A percentile compares a stretch with the other conserved stretches of the same genome.
These are phyloP conservation scores for Blepharisma stoltei DNA, from an alignment of 73 alveolate species.

Conservation along the genomic window DNA sequence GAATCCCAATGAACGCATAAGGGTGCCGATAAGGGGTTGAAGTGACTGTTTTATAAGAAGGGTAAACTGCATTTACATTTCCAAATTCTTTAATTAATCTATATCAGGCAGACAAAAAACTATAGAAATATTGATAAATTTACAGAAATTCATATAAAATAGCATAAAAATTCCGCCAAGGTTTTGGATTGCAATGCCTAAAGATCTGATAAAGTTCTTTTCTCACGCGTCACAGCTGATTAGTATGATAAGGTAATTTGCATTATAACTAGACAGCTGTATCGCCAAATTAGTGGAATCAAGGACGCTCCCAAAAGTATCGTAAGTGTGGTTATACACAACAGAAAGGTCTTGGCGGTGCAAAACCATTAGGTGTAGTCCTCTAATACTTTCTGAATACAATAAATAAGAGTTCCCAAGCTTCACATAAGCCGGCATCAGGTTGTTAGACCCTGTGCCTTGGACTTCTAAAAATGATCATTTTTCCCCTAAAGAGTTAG, in stretches of 20 bases:
- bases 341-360: not conserved
- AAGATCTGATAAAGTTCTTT: not conserved
- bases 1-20: constrained; percentile 11
- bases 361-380: not conserved
- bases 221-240: not conserved
- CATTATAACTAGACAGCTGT: not conserved
- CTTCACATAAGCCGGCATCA: not conserved
- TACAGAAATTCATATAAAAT: too few relatives aligned
- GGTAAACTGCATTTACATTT: not conserved
- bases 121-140: too few relatives aligned
- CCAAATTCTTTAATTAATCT: not conserved
- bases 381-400: not conserved
- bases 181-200: not conserved
- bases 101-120: too few relatives aligned
- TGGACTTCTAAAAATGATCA: constrained; percentile 21
- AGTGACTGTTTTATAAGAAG: not conserved
- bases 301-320: not conserved
- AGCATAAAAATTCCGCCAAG: constrained; percentile 27
- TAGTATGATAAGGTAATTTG: not conserved
- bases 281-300: not conserved
- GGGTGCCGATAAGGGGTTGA: not conserved
- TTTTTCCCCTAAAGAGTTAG: not conserved
- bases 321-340: not conserved
- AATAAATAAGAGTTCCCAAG: not conserved
- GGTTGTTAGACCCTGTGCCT: not conserved